phyloP scores from a whole-genome alignment of 495 filamentous ascomycete species.

The Talaromyces trachyspermus region DNA sequence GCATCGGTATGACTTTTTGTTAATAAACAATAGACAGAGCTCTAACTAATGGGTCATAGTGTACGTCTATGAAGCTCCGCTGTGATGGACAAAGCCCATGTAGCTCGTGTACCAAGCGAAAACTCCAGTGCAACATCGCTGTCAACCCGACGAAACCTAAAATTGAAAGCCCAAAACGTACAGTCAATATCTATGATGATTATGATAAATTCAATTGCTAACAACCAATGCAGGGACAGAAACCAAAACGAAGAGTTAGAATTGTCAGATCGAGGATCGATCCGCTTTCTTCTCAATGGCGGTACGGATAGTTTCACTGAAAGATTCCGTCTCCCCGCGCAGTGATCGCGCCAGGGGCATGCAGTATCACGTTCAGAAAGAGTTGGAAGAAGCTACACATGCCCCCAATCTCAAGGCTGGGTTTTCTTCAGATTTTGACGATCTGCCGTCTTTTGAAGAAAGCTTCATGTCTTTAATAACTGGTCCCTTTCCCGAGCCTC shows the following conservation, averaged over 20 bases:
- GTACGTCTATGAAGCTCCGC: conserved; percentile 45
- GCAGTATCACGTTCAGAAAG: conserved; percentile 25
- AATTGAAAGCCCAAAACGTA: neutral
- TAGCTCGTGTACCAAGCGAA: conserved; percentile 38
- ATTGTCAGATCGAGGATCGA: conserved; percentile 37
- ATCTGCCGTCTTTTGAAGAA: conserved; percentile 31
- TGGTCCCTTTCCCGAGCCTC: conserved; percentile 29
- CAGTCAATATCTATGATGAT: conserved; percentile 9
- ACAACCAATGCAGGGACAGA: conserved; percentile 14
- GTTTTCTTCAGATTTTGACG: conserved; percentile 17
- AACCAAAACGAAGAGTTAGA: conserved; percentile 19
- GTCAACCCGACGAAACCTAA: conserved; percentile 11
- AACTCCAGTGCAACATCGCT: conserved; percentile 35
- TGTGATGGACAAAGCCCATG: conserved; percentile 43
- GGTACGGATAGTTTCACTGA: conserved; percentile 41
- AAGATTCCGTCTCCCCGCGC: conserved; percentile 34
- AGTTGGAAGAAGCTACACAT: conserved; percentile 15
- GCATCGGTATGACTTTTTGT: conserved; percentile 27
- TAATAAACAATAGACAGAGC: neutral
- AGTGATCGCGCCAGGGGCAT: conserved; percentile 30
- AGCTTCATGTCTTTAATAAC: conserved; percentile 37
- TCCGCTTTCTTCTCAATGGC: conserved; percentile 41
- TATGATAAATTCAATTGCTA: conserved; percentile 12
- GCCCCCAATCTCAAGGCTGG: conserved; percentile 15
- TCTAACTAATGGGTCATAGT: conserved; percentile 19